Percentiles rank a stretch among this genome's conserved stretches.
These are phyloP conservation scores for Talaromyces rugulosus DNA, from an alignment of 2,329 filamentous ascomycete species.

Conservation along the genomic window DNA sequence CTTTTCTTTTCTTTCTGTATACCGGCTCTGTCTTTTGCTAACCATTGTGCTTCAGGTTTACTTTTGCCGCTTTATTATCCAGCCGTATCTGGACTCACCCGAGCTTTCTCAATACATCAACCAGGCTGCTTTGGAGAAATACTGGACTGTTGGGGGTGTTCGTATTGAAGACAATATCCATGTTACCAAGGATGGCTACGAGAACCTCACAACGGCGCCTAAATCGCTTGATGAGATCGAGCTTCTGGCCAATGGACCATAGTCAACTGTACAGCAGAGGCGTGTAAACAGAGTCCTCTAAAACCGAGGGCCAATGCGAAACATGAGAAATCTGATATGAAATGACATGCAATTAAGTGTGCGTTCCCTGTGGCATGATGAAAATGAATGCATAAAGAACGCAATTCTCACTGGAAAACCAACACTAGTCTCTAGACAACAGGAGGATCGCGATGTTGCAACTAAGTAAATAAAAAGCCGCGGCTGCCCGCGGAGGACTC, in stretches of 20 bases:
- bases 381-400: background rate
- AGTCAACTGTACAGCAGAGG: background rate
- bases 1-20: background rate
- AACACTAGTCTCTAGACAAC: background rate
- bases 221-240: conserved; percentile 68
- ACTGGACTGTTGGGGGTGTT: conserved; percentile 87
- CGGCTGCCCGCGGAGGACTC: conserved; percentile 6
- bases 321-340: background rate
- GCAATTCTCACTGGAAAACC: too few species aligned
- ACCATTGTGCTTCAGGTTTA: conserved; percentile 57
- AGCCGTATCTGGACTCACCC: conserved; percentile 70
- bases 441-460: background rate
- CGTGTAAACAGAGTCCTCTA: background rate
- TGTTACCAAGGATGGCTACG: conserved; percentile 70
- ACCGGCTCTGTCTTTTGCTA: background rate
- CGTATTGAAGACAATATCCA: conserved; percentile 89
- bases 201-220: conserved; percentile 77
- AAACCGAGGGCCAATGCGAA: too few species aligned
- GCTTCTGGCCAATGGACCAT: conserved; percentile 12
- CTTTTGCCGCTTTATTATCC: conserved; percentile 85
- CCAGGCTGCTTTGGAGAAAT: conserved; percentile 64
- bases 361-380: background rate
- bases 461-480: background rate
- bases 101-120: conserved; percentile 75
- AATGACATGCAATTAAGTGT: background rate